These are phyloP conservation scores for Trypanosoma grayi DNA, from an alignment of 208 protist species.

Conservation along the genomic window DNA sequence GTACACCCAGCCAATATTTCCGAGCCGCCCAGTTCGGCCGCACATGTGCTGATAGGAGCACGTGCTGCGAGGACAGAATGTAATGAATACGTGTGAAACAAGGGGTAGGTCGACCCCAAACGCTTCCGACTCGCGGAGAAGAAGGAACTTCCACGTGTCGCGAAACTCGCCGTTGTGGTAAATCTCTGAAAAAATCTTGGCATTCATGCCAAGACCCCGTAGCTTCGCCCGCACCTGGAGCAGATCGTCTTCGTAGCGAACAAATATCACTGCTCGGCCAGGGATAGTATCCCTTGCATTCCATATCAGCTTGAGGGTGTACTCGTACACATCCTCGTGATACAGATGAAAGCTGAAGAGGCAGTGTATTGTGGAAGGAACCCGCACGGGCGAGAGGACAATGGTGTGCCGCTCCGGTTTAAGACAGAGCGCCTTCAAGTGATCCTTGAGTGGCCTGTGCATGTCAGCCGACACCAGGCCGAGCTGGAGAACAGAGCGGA, in stretches of 20 bases:
- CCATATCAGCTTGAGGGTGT: slow-evolving; percentile 53
- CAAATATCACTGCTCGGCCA: slow-evolving; percentile 65
- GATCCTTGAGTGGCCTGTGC: slow-evolving; percentile 55
- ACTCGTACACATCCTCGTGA: slow-evolving; percentile 39
- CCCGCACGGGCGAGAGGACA: slow-evolving; percentile 59
- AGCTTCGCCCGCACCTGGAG: slow-evolving; percentile 52
- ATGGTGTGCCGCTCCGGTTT: slow-evolving; percentile 70
- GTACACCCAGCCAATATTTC: slow-evolving; percentile 86
- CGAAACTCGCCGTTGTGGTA: slow-evolving; percentile 49
- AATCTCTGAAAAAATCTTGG: slow-evolving; percentile 77
- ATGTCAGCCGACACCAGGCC: slow-evolving; percentile 76
- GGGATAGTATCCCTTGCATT: slow-evolving; percentile 68
- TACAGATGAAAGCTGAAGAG: slow-evolving; percentile 72
- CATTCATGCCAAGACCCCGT: slow-evolving; percentile 63
- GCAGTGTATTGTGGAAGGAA: slow-evolving; percentile 79
- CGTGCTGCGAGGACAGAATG: slow-evolving; percentile 66
- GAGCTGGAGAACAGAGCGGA: slow-evolving; percentile 83
- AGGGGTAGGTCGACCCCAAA: slow-evolving; percentile 72
- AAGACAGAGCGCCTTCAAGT: slow-evolving; percentile 75
- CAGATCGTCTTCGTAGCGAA: slow-evolving; percentile 53
- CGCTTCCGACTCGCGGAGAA: slow-evolving; percentile 73
- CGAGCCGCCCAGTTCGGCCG: slow-evolving; percentile 61
- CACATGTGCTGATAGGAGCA: slow-evolving; percentile 83
- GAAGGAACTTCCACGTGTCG: slow-evolving; percentile 67
- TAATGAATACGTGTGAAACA: slow-evolving; percentile 84